Evolutionary conservation across 2,329 filamentous ascomycete genomes (phyloP), one percentile per base, ranked within the genome.

Genomic region (Trichoderma hamatum): DNA sequence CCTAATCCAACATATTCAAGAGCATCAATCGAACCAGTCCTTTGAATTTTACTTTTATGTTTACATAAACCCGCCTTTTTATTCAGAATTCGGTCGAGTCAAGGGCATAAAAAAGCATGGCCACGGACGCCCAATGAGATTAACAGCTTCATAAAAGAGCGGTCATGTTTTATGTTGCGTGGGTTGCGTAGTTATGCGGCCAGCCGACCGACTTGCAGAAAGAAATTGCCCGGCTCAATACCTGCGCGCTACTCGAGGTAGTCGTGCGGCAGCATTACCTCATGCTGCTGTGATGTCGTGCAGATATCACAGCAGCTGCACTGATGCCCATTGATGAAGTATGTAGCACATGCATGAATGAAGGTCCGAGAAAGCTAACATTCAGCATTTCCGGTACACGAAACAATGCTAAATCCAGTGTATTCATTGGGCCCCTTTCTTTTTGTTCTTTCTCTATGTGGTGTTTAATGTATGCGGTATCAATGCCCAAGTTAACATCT

Each of bases 271-370:
- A 46, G 62, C 14, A 43, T 49, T 49, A 13, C 46, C 46, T 49
- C 39, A 56, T 66, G 46, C 51, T 32, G 51, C 43, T 51, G n/a
- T 24, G 52, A 56, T 56, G 62, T 65, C 62, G 62, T 52, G 62
- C 62, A 66, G 62, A 32, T 46, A 52, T 24, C 52, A 56, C 62
- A 13, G 51, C 62, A 66, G 62, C 55, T 13, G 62, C 62, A 66
- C 62, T 56, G 62, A 58, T 66, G 62, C 62, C 62, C 62, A 56
- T 66, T 56, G 34, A 66, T 66, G 52, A 43, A 49, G 54, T 19
- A 32, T 26, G 62, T 66, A 21, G 52, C 51, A 46, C 14, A n/a
- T 28, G 56, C 52, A 26, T 32, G n/a, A 34, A 30, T 19, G 26
- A 26, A 16, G 14, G 62, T 55, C 51, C 32, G 34, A 65, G 39